These are phyloP conservation scores for Phytophthora brassicae DNA, from an alignment of 352 stramenopile genomes.

Conservation along the genomic window DNA sequence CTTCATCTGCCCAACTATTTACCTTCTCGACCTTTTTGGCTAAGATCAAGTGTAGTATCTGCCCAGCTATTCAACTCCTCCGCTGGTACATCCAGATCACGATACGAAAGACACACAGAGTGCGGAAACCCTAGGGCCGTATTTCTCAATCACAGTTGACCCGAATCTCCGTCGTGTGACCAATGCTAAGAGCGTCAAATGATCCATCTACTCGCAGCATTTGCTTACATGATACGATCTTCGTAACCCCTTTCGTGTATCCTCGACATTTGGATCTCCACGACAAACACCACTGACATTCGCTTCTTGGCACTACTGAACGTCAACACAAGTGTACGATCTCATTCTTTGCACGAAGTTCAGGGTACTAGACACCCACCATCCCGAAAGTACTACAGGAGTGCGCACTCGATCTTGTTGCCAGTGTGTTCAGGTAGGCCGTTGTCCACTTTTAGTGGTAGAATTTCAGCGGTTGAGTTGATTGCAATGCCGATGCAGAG, in stretches of 20 bases:
- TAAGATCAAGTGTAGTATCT: no score
- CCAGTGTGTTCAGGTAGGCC: conserved; percentile 60
- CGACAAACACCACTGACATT: conserved; percentile 62
- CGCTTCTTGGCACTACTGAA: conserved; percentile 73
- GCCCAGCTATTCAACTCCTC: conserved; percentile 35
- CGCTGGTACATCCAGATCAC: conserved; percentile 51
- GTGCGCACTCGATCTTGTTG: conserved; percentile 71
- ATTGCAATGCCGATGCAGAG: conserved; percentile 47
- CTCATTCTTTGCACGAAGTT: conserved; percentile 35
- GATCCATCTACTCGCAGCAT: conserved; percentile 49
- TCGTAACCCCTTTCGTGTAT: conserved; percentile 65
- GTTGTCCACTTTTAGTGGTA: conserved; percentile 47
- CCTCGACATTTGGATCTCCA: conserved; percentile 45
- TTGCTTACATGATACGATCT: conserved; percentile 55
- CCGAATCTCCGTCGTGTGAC: conserved; percentile 40
- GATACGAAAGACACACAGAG: conserved; percentile 81
- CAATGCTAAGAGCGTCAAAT: conserved; percentile 29
- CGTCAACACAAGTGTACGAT: conserved; percentile 65
- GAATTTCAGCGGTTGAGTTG: conserved; percentile 66
- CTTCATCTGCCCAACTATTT: conserved; percentile 49
- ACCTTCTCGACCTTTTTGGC: no score
- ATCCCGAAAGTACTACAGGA: conserved; percentile 58
- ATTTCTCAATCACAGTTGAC: conserved; percentile 73
- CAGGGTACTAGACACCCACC: conserved; percentile 51
- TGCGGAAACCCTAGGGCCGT: conserved; percentile 72